A percentile compares a stretch with the other conserved stretches of the same genome.
These are phyloP conservation scores for Starmera caribaea DNA, from an alignment of 805 yeast genomes.

Conservation along the genomic window DNA sequence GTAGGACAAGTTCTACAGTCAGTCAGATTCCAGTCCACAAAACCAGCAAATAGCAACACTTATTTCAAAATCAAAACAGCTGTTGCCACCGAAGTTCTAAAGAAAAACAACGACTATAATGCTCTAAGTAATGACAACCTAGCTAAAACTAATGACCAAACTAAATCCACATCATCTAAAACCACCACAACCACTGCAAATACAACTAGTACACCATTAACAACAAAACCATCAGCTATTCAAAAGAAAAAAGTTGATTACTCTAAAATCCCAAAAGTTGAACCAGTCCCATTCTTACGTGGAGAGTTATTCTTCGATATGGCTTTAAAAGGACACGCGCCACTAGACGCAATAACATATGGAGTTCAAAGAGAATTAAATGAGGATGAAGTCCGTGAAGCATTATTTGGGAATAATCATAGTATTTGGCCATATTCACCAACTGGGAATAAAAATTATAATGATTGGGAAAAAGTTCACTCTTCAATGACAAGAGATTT, in stretches of 20 bases:
- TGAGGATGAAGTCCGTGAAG: not conserved
- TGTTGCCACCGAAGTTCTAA: conserved; percentile 2
- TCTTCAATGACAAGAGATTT: too few species aligned
- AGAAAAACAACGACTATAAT: conserved; percentile 10
- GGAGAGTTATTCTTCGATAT: conserved; percentile 11
- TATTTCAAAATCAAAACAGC: conserved; percentile 5
- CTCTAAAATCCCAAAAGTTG: conserved; percentile 12
- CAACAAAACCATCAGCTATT: not conserved
- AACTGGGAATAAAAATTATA: not conserved
- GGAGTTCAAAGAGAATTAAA: not conserved
- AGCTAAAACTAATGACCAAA: conserved; percentile 1
- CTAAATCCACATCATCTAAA: not conserved
- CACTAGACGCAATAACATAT: conserved; percentile 3
- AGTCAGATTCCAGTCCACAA: conserved; percentile 5
- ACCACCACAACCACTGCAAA: not conserved
- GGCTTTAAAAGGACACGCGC: conserved; percentile 15
- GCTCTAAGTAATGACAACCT: conserved; percentile 18
- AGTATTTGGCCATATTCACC: not conserved
- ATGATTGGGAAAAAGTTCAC: not conserved
- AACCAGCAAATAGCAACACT: conserved; percentile 1
- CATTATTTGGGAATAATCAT: not conserved
- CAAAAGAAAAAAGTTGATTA: conserved; percentile 2
- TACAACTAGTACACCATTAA: not conserved
- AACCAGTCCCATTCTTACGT: conserved; percentile 10
- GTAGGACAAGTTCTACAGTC: too few species aligned